Evolutionary conservation across 768 basidiomycete genomes (phyloP).

Genomic region (Hysterangium stoloniferum): DNA sequence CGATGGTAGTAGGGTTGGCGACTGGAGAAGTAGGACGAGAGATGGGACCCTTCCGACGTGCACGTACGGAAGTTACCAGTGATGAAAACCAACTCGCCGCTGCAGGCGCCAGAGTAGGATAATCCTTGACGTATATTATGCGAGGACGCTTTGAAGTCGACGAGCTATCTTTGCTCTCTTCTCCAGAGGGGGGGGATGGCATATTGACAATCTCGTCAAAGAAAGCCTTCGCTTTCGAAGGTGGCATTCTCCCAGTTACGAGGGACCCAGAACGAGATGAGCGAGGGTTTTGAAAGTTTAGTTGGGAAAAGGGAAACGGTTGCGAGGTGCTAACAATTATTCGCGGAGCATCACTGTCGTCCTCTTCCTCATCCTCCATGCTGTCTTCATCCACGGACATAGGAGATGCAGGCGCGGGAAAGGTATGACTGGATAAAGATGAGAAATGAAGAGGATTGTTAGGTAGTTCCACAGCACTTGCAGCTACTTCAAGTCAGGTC

Average conservation of each 20-base stretch:
- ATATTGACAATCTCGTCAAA: slow-evolving; percentile 74
- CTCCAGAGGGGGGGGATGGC: slow-evolving; percentile 23
- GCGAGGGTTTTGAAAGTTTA: slow-evolving; percentile 26
- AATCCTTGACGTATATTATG: slow-evolving; percentile 79
- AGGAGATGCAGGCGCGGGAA: slow-evolving; percentile 20
- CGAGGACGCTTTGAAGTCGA: slow-evolving; percentile 39
- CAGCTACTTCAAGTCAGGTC: slow-evolving; percentile 38
- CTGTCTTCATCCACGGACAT: slow-evolving; percentile 33
- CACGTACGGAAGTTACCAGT: slow-evolving; percentile 69
- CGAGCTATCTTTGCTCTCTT: slow-evolving; percentile 12
- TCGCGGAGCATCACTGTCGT: slow-evolving; percentile 21
- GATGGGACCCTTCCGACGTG: slow-evolving; percentile 60
- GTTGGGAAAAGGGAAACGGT: slow-evolving; percentile 17
- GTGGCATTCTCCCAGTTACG: slow-evolving; percentile 29
- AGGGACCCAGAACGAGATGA: slow-evolving; percentile 22
- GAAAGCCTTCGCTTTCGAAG: slow-evolving; percentile 57
- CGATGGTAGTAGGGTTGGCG: slow-evolving; percentile 65
- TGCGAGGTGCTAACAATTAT: slow-evolving; percentile 9
- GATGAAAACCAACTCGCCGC: slow-evolving; percentile 76
- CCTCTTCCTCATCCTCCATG: slow-evolving; percentile 42
- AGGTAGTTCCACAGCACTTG: slow-evolving; percentile 56
- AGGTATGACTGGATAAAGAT: slow-evolving; percentile 22
- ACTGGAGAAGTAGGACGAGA: slow-evolving; percentile 53
- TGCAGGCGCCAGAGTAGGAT: slow-evolving; percentile 62
- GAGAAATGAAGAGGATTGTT: slow-evolving; percentile 72